Conservation (phyloP, 116 monocot genomes). For the Zostera marina region DNA sequence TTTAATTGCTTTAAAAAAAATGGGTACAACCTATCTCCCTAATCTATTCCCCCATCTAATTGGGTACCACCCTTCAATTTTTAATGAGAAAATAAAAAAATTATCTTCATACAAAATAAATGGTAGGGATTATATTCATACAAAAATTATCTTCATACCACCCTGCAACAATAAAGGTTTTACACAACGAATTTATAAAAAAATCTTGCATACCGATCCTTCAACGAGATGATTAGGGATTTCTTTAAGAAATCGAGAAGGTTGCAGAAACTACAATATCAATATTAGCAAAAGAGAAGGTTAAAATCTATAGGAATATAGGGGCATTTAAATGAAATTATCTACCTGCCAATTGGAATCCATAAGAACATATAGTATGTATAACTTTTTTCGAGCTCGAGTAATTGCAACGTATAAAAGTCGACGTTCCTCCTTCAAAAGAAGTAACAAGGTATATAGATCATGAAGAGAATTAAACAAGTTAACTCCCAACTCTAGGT, state of each 20-base stretch:
- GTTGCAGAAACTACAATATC: conserved; percentile 51
- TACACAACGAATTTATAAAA: not conserved
- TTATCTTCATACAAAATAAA: no score
- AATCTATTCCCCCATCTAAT: no score
- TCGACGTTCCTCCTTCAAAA: conserved; percentile 75
- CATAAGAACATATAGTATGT: conserved; percentile 58
- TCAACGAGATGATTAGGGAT: conserved; percentile 67
- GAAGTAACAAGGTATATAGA: not conserved
- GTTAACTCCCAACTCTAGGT: no score
- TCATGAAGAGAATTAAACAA: not conserved
- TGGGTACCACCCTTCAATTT: no score
- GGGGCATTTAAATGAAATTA: not conserved
- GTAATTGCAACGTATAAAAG: conserved; percentile 90
- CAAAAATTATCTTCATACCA: no score
- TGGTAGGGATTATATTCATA: no score
- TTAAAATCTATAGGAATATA: not conserved
- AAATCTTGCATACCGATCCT: conserved; percentile 26
- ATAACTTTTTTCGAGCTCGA: conserved; percentile 73
- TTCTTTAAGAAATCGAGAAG: conserved; percentile 87
- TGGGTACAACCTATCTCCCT: no score
- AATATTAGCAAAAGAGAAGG: not conserved
- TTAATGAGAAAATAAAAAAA: no score
- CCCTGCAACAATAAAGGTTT: no score
- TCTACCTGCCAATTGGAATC: conserved; percentile 66
- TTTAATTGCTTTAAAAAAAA: no score